Conservation (phyloP, 2,329 filamentous ascomycete genomes). For the Sporothrix brunneoviolacea region DNA sequence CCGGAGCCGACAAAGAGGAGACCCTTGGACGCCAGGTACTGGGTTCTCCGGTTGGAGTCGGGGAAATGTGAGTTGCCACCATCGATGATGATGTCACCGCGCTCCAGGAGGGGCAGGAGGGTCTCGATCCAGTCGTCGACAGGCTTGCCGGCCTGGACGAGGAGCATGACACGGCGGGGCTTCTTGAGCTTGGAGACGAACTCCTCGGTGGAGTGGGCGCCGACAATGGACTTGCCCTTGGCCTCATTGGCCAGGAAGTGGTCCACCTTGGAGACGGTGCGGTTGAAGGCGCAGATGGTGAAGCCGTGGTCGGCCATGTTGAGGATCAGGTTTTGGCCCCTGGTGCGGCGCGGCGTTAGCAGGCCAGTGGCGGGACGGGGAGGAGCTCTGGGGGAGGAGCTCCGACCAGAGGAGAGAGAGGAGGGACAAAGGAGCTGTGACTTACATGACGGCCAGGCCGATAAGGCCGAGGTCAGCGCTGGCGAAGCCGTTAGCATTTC, state of each 20-base stretch:
- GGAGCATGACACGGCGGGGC: constrained; percentile 94
- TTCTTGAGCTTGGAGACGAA: constrained; percentile 96
- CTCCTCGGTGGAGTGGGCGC: constrained; percentile 88
- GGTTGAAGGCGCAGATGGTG: constrained; percentile 97
- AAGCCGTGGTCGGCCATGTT: constrained; percentile 89
- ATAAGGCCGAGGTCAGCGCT: constrained; percentile 89
- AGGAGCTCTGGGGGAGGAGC: background rate
- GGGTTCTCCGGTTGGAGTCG: constrained; percentile 93
- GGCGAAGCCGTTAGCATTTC: constrained; percentile 50
- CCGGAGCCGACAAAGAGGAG: constrained; percentile 94
- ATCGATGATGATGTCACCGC: constrained; percentile 97
- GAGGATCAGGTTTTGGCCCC: constrained; percentile 80
- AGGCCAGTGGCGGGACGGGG: background rate
- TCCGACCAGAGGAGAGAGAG: too few species aligned
- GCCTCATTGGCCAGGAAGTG: constrained; percentile 84
- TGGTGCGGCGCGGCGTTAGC: constrained; percentile 22
- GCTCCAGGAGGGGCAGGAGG: constrained; percentile 73
- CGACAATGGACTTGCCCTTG: constrained; percentile 92
- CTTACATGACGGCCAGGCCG: constrained; percentile 83
- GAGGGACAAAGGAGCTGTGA: constrained; percentile 21
- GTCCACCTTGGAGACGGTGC: constrained; percentile 97
- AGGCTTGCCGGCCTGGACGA: constrained; percentile 96
- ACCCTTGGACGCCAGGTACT: constrained; percentile 79
- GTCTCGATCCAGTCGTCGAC: constrained; percentile 99
- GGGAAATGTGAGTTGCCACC: constrained; percentile 99